phyloP scores from a whole-genome alignment of 805 yeast genomes.

The Barnettozyma sp. region DNA sequence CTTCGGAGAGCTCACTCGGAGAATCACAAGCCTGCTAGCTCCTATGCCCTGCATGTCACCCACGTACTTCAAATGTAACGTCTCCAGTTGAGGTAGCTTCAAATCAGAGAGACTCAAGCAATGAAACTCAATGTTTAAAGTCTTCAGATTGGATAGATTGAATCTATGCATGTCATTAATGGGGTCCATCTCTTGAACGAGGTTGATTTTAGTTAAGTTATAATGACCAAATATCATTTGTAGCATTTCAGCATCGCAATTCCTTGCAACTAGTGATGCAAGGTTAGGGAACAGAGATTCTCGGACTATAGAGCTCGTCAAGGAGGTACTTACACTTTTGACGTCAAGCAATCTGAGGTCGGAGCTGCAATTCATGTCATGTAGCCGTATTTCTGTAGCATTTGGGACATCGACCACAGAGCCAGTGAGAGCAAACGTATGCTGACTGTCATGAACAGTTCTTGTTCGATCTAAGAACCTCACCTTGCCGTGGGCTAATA shows the following conservation, averaged over 20 bases:
- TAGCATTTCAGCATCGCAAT: background rate
- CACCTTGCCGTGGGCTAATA: too few relatives aligned
- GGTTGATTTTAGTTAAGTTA: background rate
- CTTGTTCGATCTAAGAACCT: too few relatives aligned
- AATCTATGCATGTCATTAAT: background rate
- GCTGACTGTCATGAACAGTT: too few relatives aligned
- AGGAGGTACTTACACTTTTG: background rate
- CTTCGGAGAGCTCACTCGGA: background rate
- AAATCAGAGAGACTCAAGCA: background rate
- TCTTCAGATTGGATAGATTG: background rate
- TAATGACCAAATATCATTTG: background rate
- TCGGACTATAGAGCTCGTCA: background rate
- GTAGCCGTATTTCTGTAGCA: too few relatives aligned
- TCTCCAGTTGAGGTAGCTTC: background rate
- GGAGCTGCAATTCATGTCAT: background rate
- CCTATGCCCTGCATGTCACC: too few relatives aligned
- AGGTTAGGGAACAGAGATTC: background rate
- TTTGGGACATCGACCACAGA: too few relatives aligned
- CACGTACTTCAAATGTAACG: background rate
- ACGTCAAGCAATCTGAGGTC: background rate
- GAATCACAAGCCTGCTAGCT: background rate
- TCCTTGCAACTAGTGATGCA: background rate
- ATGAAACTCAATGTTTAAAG: background rate
- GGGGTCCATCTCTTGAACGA: background rate
- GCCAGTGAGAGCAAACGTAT: too few relatives aligned